Base-by-base conservation (phyloP, 306 rosid genomes). In the Quillaja saponaria region DNA sequence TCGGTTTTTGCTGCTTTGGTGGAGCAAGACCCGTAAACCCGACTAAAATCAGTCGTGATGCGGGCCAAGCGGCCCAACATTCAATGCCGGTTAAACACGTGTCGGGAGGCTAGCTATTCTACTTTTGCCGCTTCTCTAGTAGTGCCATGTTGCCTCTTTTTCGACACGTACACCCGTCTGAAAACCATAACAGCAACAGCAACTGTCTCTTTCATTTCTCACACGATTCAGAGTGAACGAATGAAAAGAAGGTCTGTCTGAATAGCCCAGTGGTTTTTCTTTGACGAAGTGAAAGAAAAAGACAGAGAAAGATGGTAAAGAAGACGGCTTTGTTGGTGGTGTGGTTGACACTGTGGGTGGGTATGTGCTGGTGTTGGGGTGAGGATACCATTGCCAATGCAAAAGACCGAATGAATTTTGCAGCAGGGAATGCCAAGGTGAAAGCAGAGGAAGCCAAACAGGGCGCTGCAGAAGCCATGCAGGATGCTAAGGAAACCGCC, bases 141-240 rank as follows among this genome's bases (percentile, higher is more conserved):
- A 44, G 54, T 8, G 84, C 74, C 90, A 81, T 87, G 90, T 78
- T 49, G 57, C 62, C 56, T 31, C 16, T 6, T n/a, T n/a, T 7
- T 3, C n/a, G 50, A 71, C 88, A 82, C 84, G 86, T 84, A 47
- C n/a, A n/a, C 47, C 55, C 11, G 10, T 46, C 67, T 12, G 42
- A 17, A 16, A 50, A 16, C 2, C 65, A 4, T 56, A 67, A 49
- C 21, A 4, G 34, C n/a, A 67, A 49, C 21, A 4, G 34, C n/a
- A 53, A 31, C 76, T 47, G 15, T 11, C 58, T 65, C 49, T 48
- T n/a, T 63, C 49, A 21, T n/a, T 51, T 34, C 41, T 33, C 20
- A 20, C 52, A 3, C 8, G 42, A 34, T 53, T 52, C 5, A 67
- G 25, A 45, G 48, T 38, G 2, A 25, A 9, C 35, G 14, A 42